phyloP scores from a whole-genome alignment of 306 rosid genomes.

The Sphenostylis stenocarpa region DNA sequence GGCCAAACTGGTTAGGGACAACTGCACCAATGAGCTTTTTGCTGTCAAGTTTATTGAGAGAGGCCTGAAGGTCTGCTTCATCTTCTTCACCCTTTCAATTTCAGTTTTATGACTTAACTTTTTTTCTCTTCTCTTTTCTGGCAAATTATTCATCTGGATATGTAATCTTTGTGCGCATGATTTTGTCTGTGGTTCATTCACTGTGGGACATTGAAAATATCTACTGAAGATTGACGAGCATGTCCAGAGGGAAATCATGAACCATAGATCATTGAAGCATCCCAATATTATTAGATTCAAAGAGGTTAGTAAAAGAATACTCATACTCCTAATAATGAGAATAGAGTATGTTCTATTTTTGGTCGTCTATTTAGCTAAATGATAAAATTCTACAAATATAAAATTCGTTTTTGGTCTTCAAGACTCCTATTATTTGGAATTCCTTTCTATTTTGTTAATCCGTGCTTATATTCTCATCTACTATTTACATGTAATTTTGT shows the following conservation, averaged over 20 bases:
- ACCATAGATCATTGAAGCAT: conserved; percentile 88
- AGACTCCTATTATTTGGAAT: neutral
- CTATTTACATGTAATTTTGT: neutral
- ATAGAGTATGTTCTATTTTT: neutral
- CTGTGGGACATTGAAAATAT: neutral
- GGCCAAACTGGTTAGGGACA: conserved; percentile 67
- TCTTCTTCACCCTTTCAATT: conserved; percentile 8
- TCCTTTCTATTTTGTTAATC: neutral
- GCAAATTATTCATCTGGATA: neutral
- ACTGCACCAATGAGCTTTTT: conserved; percentile 48
- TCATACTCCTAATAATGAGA: neutral
- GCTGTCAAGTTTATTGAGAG: conserved; percentile 88
- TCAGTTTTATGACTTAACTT: neutral
- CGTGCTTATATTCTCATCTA: neutral
- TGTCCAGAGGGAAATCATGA: conserved; percentile 84
- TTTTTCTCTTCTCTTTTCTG: neutral
- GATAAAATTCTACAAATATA: neutral
- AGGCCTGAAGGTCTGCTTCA: conserved; percentile 65
- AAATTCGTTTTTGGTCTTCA: neutral
- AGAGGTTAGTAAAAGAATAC: conserved; percentile 53
- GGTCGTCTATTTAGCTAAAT: neutral
- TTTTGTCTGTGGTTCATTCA: conserved; percentile 11
- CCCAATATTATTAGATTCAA: conserved; percentile 80
- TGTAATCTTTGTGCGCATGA: neutral
- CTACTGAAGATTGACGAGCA: conserved; percentile 75